These are phyloP conservation scores for Nitzschia palea DNA, from an alignment of 108 stramenopile genomes.

Conservation along the genomic window DNA sequence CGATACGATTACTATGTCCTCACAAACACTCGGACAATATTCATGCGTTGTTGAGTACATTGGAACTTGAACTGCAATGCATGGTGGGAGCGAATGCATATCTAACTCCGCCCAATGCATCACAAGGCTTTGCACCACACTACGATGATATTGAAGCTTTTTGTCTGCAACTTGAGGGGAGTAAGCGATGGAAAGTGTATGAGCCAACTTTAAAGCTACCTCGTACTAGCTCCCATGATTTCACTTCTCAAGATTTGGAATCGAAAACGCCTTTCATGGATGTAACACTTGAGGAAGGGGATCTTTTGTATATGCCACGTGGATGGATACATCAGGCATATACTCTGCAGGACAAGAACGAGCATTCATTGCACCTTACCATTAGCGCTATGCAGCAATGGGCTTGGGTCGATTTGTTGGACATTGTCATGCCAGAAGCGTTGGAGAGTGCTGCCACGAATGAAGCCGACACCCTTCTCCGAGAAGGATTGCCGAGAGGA, in stretches of 20 bases:
- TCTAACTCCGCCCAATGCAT: conserved; percentile 81
- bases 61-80: conserved; percentile 92
- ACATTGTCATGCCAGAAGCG: conserved; percentile 87
- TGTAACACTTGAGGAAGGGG: conserved; percentile 83
- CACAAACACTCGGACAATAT: conserved; percentile 84
- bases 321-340: conserved; percentile 97
- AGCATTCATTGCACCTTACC: conserved; percentile 93
- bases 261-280: conserved; percentile 67
- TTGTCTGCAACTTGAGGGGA: conserved; percentile 90
- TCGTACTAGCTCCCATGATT: conserved; percentile 71
- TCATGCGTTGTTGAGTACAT: conserved; percentile 75
- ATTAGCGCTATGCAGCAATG: conserved; percentile 92
- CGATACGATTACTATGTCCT: conserved; percentile 92
- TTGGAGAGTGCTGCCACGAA: conserved; percentile 64
- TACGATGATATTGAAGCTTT: conserved; percentile 99
- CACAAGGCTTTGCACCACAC: conserved; percentile 99
- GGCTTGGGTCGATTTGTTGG: conserved; percentile 92
- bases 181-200: conserved; percentile 93
- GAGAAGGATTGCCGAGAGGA: conserved; percentile 85
- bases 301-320: conserved; percentile 92
- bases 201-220: conserved; percentile 67
- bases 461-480: conserved; percentile 56
- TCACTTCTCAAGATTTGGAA: conserved; percentile 65
- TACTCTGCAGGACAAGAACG: conserved; percentile 46
- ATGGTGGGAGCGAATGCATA: conserved; percentile 97